phyloP scores from a whole-genome alignment of 2,329 filamentous ascomycete species.

The Pestalotiopsis sp. region DNA sequence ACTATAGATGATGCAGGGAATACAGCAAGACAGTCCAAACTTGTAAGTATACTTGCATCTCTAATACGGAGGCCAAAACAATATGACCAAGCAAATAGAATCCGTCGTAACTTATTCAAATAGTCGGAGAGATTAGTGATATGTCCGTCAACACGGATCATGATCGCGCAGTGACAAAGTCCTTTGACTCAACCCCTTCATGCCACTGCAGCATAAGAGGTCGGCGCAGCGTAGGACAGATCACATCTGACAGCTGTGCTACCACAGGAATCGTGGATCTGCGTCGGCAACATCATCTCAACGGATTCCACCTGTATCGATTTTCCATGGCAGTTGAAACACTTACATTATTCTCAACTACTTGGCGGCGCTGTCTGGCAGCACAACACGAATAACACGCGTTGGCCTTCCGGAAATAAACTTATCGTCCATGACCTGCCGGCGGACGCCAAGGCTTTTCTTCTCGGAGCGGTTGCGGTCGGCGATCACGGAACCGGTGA shows the following conservation, averaged over 20 bases:
- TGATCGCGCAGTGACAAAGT: not conserved
- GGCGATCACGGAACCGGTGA: not conserved
- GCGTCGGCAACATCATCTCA: not conserved
- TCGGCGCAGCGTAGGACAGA: not conserved
- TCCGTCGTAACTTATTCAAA: no score
- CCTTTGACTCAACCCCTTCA: not conserved
- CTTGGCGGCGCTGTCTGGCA: not conserved
- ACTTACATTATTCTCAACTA: not conserved
- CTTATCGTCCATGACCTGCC: not conserved
- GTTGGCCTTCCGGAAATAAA: not conserved
- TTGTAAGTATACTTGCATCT: no score
- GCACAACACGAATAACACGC: not conserved
- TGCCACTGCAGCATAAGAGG: not conserved
- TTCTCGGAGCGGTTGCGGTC: constrained; percentile 4
- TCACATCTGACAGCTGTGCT: not conserved
- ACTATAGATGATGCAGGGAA: no score
- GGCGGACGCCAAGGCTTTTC: not conserved
- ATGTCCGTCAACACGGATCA: not conserved
- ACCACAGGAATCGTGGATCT: not conserved
- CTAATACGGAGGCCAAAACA: no score
- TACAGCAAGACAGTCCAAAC: no score
- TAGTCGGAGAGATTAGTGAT: no score
- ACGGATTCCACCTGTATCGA: not conserved
- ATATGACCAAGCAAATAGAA: no score
- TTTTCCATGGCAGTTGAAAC: not conserved